Conservation (phyloP, 805 yeast genomes). For the Grigorovia humatica region DNA sequence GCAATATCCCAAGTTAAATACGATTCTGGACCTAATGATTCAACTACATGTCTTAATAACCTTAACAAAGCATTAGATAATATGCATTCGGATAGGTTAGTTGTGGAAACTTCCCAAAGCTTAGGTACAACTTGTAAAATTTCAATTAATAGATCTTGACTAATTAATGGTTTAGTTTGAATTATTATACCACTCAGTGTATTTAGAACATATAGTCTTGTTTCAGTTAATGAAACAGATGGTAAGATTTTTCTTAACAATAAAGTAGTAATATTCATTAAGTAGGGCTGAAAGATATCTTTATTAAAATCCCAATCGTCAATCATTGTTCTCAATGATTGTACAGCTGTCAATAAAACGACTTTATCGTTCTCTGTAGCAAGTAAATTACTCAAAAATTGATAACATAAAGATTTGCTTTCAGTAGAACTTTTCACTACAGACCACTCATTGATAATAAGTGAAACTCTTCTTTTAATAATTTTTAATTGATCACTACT, state of each 20-base stretch:
- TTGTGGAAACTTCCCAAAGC: constrained; percentile 57
- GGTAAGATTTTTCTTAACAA: constrained; percentile 39
- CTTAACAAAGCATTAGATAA: constrained; percentile 44
- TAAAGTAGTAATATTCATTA: constrained; percentile 41
- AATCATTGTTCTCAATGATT: constrained; percentile 54
- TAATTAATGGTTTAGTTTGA: constrained; percentile 54
- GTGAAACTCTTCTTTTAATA: constrained; percentile 64
- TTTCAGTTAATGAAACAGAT: constrained; percentile 52
- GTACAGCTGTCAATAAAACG: constrained; percentile 66
- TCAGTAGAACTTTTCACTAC: constrained; percentile 51
- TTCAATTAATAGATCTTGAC: constrained; percentile 39
- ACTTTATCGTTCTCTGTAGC: constrained; percentile 57
- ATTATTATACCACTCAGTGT: constrained; percentile 54
- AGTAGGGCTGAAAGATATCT: constrained; percentile 53
- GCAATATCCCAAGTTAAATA: constrained; percentile 43
- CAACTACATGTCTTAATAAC: constrained; percentile 44
- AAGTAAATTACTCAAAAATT: constrained; percentile 43
- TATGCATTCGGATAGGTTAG: constrained; percentile 28
- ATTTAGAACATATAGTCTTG: constrained; percentile 63
- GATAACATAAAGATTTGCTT: constrained; percentile 48
- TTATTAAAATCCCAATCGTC: constrained; percentile 85
- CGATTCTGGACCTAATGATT: constrained; percentile 45
- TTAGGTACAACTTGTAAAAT: constrained; percentile 53
- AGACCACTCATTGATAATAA: constrained; percentile 75
- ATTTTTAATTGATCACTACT: constrained; percentile 45